Base-by-base conservation (phyloP, 2,329 filamentous ascomycete genomes). In the Penicillium brevicompactum region DNA sequence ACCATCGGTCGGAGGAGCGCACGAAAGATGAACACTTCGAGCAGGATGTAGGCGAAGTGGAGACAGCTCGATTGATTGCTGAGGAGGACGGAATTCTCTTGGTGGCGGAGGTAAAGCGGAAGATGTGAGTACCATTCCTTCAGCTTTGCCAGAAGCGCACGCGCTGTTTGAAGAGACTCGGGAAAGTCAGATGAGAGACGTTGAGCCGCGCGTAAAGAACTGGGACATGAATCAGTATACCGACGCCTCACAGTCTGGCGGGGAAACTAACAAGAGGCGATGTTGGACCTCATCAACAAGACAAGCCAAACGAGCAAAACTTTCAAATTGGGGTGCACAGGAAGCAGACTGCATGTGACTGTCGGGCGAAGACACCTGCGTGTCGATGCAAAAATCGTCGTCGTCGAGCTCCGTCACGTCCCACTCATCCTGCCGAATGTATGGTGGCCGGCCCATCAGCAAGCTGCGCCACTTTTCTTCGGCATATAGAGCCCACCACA, bases 401-500 rank as follows among this genome's bases (percentile, higher is more conserved):
- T 64, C 56, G 13, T 65, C 60, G 2, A 69, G 53, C 5, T 61
- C 53, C 8, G 54, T 55, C 18, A 67, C 63, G 51, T 66, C 62
- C 68, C 69, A 73, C 24, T 74, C 68, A 18, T 68, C 61, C 0
- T 60, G 43, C 6, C 61, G 59, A 21, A 73, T 69, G 24, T 63
- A 67, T 0, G 70, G 66, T 2, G 71, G 70, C 4, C 67, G 58
- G 0, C 71, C 70, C 50, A 67, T 59, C 11, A 72, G 58, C 10
- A 73, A 53, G 6, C 66, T 64, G 6, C 64, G 58, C 65, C 69
- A 74, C 44, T 69, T 73, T 46, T 73, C 70, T 46, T 73, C 67
- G 1, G 65, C 49, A 43, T 71, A 73, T 0, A 71, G 46, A 10
- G 65, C 67, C 71, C 71, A 74, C 70, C 71, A 74, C 5, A 74